Evolutionary conservation across 2,329 filamentous ascomycete genomes (phyloP).

Genomic region (Madurella mycetomatis): DNA sequence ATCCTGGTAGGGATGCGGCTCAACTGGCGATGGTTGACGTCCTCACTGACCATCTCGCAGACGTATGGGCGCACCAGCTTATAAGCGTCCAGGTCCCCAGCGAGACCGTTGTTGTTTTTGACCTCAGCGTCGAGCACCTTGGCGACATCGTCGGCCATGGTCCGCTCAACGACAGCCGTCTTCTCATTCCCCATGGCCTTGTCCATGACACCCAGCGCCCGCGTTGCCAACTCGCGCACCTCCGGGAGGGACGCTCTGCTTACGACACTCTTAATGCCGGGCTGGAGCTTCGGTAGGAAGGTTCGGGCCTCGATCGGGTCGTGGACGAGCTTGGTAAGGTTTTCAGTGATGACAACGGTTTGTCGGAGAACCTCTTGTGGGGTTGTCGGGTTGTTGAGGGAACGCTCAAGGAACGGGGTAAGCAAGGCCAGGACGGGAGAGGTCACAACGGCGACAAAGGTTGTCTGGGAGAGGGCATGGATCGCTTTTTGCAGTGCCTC

Average conservation of each 20-base stretch:
- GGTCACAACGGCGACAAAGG: conserved; percentile 95
- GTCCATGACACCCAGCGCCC: conserved; percentile 81
- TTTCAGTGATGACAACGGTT: conserved; percentile 94
- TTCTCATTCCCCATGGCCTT: conserved; percentile 81
- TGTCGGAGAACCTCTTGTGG: conserved; percentile 92
- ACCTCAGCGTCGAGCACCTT: conserved; percentile 72
- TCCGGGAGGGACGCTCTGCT: conserved; percentile 89
- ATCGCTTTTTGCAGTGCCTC: conserved; percentile 92
- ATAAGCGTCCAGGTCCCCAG: conserved; percentile 61
- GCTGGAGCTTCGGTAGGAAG: conserved; percentile 90
- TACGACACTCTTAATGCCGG: conserved; percentile 84
- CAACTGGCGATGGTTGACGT: conserved; percentile 77
- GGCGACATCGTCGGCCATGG: conserved; percentile 67
- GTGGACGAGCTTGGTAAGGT: conserved; percentile 96
- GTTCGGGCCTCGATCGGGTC: conserved; percentile 89
- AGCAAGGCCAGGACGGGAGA: conserved; percentile 92
- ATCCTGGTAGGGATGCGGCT: conserved; percentile 66
- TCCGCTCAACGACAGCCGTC: conserved; percentile 59
- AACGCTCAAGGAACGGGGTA: conserved; percentile 89
- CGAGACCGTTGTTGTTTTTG: conserved; percentile 61
- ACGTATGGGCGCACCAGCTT: conserved; percentile 69
- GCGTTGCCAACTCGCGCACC: conserved; percentile 81
- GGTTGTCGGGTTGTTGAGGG: conserved; percentile 85
- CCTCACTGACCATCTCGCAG: conserved; percentile 78
- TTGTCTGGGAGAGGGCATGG: conserved; percentile 92